Conservation (phyloP, 2,329 filamentous ascomycete species). For the Colletotrichum graminicola region DNA sequence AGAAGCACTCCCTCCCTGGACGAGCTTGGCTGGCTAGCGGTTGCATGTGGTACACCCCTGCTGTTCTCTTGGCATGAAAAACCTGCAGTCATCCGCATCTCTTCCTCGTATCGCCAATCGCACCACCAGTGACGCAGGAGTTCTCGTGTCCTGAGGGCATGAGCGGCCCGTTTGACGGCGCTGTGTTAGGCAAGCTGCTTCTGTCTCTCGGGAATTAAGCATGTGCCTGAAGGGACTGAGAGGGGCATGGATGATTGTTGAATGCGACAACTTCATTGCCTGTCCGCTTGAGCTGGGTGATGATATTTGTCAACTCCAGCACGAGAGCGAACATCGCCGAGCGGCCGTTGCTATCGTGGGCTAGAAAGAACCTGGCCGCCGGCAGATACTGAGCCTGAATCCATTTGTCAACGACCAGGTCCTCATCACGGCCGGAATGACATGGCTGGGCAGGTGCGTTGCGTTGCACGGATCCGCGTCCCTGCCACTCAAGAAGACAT, state of each 20-base stretch:
- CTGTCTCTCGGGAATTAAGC: slow-evolving; percentile 8
- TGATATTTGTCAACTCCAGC: neutral
- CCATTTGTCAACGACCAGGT: neutral
- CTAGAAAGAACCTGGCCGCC: neutral
- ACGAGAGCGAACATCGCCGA: neutral
- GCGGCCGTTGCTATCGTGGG: neutral
- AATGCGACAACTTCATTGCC: neutral
- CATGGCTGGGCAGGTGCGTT: too few species aligned
- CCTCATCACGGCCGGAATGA: neutral
- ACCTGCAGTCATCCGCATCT: slow-evolving; percentile 2
- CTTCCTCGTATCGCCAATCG: slow-evolving; percentile 19
- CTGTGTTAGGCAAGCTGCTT: slow-evolving; percentile 17
- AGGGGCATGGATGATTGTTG: neutral
- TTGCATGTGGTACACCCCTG: neutral
- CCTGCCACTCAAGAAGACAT: neutral
- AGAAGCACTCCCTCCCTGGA: neutral
- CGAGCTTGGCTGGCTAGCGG: neutral
- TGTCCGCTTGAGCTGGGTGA: neutral
- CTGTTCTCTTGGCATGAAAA: slow-evolving; percentile 25
- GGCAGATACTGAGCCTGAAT: neutral
- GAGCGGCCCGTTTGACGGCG: slow-evolving; percentile 30
- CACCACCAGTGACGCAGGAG: slow-evolving; percentile 1
- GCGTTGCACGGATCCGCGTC: neutral
- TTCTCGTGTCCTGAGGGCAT: slow-evolving; percentile 6
- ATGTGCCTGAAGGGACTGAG: neutral